Base-by-base conservation (phyloP, 306 rosid genomes). In the Mimosa pudica region DNA sequence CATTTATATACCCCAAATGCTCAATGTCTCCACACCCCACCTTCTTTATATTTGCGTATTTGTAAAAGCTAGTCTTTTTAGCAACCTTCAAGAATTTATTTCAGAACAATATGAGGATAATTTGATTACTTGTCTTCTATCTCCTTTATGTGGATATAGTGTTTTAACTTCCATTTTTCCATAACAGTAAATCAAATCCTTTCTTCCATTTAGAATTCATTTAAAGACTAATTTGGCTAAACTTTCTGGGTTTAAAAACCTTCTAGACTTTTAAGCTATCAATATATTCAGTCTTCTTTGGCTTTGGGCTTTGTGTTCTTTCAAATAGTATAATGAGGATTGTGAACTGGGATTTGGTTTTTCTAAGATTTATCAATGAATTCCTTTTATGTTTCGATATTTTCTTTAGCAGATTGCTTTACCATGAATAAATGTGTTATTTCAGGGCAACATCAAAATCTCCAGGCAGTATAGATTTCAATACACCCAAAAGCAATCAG, bases 371-470 rank as follows among this genome's bases (percentile, higher is more conserved):
- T 20, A 67, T 41, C 41, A 66, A 66, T 65, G 8, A 42, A 42
- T 42, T 20, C 30, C 41, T 17, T 7, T 41, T 8, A 18, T 18
- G 38, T 2, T 36, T 36, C 2, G 5, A 44, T n/a, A 47, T 75
- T 80, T 77, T 42, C 10, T 58, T 48, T 76, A 68, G 44, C 75
- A 13, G 45, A 52, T 86, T 80, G 83, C 73, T 77, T 36, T 64
- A 46, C 35, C 38, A 69, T 66, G 63, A 73, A 55, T 76, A 54
- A 41, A 55, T 80, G 86, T 74, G 60, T 76, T 81, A 74, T 83
- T 85, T 84, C 88, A 94, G 98, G 87, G 85, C 91, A 80, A 81
- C 89, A 70, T 82, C 90, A 79, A 94, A 90, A 84, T 75, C 89
- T 90, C 54, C 84, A 3, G 85, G 93, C 74, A 92, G 77, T 80